Conservation (phyloP, 2,329 filamentous ascomycete genomes). For the Capronia coronata region DNA sequence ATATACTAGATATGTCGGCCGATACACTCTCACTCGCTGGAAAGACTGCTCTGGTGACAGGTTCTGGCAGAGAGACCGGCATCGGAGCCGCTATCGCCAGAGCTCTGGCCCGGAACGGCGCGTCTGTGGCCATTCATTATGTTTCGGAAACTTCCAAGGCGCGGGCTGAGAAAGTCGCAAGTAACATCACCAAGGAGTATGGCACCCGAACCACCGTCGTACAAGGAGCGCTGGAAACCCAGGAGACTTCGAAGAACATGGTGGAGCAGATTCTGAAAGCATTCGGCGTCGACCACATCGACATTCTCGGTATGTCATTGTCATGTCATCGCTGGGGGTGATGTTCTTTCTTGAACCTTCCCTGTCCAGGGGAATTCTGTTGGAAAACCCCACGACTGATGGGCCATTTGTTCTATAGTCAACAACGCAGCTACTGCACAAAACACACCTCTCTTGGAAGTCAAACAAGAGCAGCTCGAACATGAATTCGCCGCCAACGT, state of each 20-base stretch:
- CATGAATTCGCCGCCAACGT: conserved; percentile 52
- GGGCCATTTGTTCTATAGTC: conserved; percentile 19
- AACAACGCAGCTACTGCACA: conserved; percentile 29
- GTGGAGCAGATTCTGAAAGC: conserved; percentile 12
- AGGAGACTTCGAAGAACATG: conserved; percentile 8
- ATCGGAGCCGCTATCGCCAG: conserved; percentile 33
- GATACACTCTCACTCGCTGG: conserved; percentile 32
- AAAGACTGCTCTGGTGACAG: conserved; percentile 34
- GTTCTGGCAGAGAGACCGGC: conserved; percentile 32
- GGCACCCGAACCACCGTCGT: conserved; percentile 24
- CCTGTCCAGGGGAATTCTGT: too few species aligned
- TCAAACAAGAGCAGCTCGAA: conserved; percentile 41
- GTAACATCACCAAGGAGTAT: conserved; percentile 25
- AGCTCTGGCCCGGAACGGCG: conserved; percentile 29
- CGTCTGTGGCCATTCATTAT: conserved; percentile 30
- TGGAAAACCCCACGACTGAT: conserved; percentile 5
- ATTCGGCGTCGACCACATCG: conserved; percentile 16
- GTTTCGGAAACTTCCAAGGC: conserved; percentile 29
- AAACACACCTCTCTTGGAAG: conserved; percentile 22
- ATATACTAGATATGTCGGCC: too few species aligned
- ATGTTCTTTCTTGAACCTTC: too few species aligned
- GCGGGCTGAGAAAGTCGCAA: conserved; percentile 28
- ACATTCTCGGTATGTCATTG: conserved; percentile 28
- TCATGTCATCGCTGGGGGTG: too few species aligned
- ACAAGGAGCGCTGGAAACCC: conserved; percentile 10